These are phyloP conservation scores for Trichothecium roseum DNA, from an alignment of 2,329 filamentous ascomycete genomes.

Conservation along the genomic window DNA sequence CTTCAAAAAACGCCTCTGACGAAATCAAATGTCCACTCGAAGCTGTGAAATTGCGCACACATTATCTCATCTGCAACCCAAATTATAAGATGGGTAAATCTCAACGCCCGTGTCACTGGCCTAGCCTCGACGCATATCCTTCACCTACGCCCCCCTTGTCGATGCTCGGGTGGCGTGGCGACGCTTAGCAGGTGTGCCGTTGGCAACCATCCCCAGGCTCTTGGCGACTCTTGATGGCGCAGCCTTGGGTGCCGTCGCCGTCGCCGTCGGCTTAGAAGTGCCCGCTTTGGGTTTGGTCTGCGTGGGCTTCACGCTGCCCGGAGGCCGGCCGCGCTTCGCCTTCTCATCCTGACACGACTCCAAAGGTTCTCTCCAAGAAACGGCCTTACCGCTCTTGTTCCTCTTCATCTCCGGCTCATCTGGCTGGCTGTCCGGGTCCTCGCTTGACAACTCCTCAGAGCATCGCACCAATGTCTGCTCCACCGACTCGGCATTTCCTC, in stretches of 20 bases:
- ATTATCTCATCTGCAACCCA: too few relatives aligned
- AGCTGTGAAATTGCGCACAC: too few relatives aligned
- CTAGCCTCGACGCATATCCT: too few relatives aligned
- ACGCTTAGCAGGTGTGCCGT: conserved; percentile 22
- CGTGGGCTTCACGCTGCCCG: conserved; percentile 5
- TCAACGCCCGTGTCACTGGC: too few relatives aligned
- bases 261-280: conserved; percentile 16
- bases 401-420: conserved; percentile 5
- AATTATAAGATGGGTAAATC: too few relatives aligned
- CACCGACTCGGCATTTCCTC: conserved; percentile 22
- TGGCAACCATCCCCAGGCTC: conserved; percentile 20
- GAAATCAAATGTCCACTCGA: too few relatives aligned
- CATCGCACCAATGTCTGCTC: conserved; percentile 21
- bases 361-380: conserved; percentile 23
- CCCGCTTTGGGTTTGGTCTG: conserved; percentile 9
- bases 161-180: conserved; percentile 1
- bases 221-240: conserved; percentile 12
- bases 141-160: background rate
- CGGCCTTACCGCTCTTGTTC: conserved; percentile 15
- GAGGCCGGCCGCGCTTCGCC: conserved; percentile 11
- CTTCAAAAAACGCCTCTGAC: too few relatives aligned
- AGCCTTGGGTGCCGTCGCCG: conserved; percentile 13
- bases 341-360: conserved; percentile 15
- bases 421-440: conserved; percentile 8
- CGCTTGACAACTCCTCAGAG: conserved; percentile 12